Conservation (phyloP, 768 basidiomycete genomes). For the Pulveroboletus sp. region DNA sequence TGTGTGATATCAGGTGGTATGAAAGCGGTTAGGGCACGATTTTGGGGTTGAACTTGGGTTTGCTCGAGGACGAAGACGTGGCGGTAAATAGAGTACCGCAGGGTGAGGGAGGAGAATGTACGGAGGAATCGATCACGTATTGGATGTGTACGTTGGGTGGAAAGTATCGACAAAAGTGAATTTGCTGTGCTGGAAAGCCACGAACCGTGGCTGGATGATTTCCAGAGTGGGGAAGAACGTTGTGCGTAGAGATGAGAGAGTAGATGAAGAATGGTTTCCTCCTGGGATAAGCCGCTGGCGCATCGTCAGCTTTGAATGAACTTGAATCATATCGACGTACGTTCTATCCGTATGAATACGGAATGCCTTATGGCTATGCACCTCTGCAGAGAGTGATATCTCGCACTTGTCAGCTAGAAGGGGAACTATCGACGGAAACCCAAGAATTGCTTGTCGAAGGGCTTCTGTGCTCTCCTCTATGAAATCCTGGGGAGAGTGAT, state of each 20-base stretch:
- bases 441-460: constrained; percentile 64
- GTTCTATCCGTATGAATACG: constrained; percentile 62
- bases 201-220: constrained; percentile 51
- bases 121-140: constrained; percentile 27
- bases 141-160: constrained; percentile 32
- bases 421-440: constrained; percentile 78
- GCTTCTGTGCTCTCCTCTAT: constrained; percentile 55
- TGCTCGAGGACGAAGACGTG: constrained; percentile 75
- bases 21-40: constrained; percentile 59
- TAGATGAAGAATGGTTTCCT: constrained; percentile 58
- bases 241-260: constrained; percentile 86
- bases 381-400: constrained; percentile 50
- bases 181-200: constrained; percentile 70
- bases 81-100: constrained; percentile 58
- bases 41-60: constrained; percentile 37
- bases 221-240: constrained; percentile 78
- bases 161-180: constrained; percentile 29
- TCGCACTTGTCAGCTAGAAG: constrained; percentile 86
- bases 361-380: constrained; percentile 60
- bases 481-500: constrained; percentile 39
- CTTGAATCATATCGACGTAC: constrained; percentile 36
- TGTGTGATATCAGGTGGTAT: constrained; percentile 55
- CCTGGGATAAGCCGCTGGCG: constrained; percentile 33
- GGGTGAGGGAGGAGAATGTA: constrained; percentile 37
- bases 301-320: constrained; percentile 6